Evolutionary conservation across 129 eudicot species (phyloP), one percentile per base, ranked within the genome.

Genomic region (sunflower (Helianthus annuus)): DNA sequence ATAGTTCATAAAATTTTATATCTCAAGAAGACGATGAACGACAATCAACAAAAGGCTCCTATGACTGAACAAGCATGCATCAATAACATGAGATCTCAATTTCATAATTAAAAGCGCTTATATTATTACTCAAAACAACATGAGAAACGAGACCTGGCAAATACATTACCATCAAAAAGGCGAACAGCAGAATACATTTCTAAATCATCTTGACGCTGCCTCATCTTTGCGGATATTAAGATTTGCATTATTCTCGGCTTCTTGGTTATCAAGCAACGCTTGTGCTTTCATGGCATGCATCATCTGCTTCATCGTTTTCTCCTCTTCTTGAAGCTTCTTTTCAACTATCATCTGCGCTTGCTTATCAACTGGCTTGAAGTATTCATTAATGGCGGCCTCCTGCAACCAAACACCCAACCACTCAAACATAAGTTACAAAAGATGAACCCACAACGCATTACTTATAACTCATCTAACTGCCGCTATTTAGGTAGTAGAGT

Each of bases 361-460:
- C 81, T 84, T 93, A 83, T 89, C 96, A 17, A 93, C 77, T 36
- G 96, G 92, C 79, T 88, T 85, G 73, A 93, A 89, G 76, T 87
- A 85, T 55, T 93, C 81, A n/a, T 90, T 85, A 78, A 89, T 85
- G 36, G 85, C 84, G 56, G 71, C 74, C 78, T 93, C 98, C 98
- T 89, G 83, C 76, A 62, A 9, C 24, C 58, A 40, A 48, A 57
- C 51, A 54, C 64, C n/a, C 48, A 11, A 52, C 4, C 16, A 29
- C 17, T 73, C 24, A 73, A 68, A 22, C 51, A 48, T 9, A 36
- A 48, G 48, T 11, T 39, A 39, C 38, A 6, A 58, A 58, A 0
- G 32, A 29, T 10, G 63, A 22, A 10, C 14, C 11, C 7, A 57
- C 22, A 51, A n/a, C 6, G 22, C 13, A 10, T 56, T 56, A 56